Percentiles rank a stretch among this genome's conserved stretches.
Evolutionary conservation across 202 grass and related monocot species (phyloP).

Genomic region (Bolboschoenoplectus hybrid): DNA sequence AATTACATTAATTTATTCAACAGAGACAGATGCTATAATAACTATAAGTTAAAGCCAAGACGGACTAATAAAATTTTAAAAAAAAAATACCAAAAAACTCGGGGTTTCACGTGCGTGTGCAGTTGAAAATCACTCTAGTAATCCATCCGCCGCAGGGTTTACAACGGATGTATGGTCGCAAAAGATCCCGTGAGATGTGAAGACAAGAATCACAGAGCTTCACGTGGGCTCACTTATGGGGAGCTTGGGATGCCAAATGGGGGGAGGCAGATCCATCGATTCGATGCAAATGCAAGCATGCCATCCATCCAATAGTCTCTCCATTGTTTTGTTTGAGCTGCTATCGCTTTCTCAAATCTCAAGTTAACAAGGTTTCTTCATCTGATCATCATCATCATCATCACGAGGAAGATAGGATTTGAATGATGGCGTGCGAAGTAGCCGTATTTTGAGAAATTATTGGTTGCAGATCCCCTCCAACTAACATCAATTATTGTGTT

Average conservation of each 20-base stretch:
- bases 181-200: background rate
- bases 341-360: constrained; percentile 27
- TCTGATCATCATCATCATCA: background rate
- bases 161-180: background rate
- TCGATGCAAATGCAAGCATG: background rate
- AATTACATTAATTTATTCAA: too few species aligned
- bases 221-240: constrained; percentile 37
- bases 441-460: background rate
- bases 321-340: background rate
- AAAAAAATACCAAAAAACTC: too few species aligned
- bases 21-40: too few species aligned
- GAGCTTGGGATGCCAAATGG: constrained; percentile 7
- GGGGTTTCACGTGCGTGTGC: too few species aligned
- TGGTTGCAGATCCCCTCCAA: background rate
- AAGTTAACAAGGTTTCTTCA: background rate
- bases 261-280: constrained; percentile 30
- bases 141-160: background rate
- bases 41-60: too few species aligned
- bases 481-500: constrained; percentile 12
- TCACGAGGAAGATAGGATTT: background rate
- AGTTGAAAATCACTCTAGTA: background rate
- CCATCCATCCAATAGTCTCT: background rate
- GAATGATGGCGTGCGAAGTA: background rate
- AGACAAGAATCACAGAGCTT: constrained; percentile 33
- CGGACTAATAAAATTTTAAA: too few species aligned